Conservation (phyloP, 768 basidiomycete genomes). For the Collybiopsis luxurians region DNA sequence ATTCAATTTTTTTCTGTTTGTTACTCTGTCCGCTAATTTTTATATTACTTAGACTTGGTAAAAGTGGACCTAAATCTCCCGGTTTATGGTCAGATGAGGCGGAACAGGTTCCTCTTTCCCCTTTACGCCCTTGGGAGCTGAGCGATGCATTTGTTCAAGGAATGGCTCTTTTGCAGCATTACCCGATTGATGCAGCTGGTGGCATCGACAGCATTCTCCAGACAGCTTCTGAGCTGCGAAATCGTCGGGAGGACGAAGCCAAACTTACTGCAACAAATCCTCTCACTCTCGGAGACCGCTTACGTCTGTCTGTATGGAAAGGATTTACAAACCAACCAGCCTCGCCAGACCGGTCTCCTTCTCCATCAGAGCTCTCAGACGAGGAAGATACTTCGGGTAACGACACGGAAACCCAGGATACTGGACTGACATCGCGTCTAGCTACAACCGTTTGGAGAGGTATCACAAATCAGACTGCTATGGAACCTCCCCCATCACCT, state of each 20-base stretch:
- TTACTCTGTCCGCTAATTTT: not conserved
- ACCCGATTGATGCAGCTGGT: conserved; percentile 63
- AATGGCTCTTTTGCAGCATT: conserved; percentile 59
- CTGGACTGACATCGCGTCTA: conserved; percentile 49
- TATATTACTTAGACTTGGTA: conserved; percentile 48
- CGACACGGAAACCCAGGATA: conserved; percentile 44
- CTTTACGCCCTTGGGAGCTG: conserved; percentile 47
- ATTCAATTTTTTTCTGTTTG: not conserved
- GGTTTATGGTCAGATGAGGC: conserved; percentile 56
- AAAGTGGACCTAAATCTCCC: conserved; percentile 35
- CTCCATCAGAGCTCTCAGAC: conserved; percentile 30
- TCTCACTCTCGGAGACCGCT: conserved; percentile 50
- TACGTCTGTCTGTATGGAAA: conserved; percentile 64
- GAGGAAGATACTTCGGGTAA: conserved; percentile 33
- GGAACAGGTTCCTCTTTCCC: conserved; percentile 32
- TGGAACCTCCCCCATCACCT: conserved; percentile 57
- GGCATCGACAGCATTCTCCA: conserved; percentile 73
- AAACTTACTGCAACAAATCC: conserved; percentile 28
- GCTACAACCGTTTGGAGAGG: conserved; percentile 73
- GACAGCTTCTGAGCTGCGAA: conserved; percentile 58
- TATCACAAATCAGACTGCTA: conserved; percentile 70
- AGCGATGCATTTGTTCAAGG: conserved; percentile 68
- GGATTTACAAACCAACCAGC: conserved; percentile 57
- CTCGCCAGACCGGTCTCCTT: conserved; percentile 33
- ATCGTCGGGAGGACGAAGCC: conserved; percentile 43